phyloP scores from a whole-genome alignment of 2,329 filamentous ascomycete species.

The Aspergillus sp. region DNA sequence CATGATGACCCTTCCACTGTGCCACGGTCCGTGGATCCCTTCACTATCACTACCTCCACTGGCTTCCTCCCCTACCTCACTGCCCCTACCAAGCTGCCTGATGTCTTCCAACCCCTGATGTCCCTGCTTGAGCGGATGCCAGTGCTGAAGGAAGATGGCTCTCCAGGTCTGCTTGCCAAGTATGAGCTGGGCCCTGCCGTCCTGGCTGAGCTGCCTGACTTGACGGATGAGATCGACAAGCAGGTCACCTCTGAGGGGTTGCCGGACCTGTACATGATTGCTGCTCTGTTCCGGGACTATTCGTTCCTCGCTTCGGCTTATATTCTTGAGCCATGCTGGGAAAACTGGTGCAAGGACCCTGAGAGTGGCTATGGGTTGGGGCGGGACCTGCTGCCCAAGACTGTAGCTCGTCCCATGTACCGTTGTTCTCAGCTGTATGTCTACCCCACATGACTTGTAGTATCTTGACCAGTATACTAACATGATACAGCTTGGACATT shows the following conservation, averaged over 20 bases:
- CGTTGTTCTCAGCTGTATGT: conserved; percentile 83
- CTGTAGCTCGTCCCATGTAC: conserved; percentile 78
- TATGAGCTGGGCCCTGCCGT: conserved; percentile 76
- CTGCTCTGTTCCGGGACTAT: conserved; percentile 88
- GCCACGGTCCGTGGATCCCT: conserved; percentile 47
- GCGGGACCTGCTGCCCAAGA: conserved; percentile 69
- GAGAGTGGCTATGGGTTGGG: conserved; percentile 78
- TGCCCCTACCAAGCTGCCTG: conserved; percentile 59
- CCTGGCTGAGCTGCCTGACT: conserved; percentile 71
- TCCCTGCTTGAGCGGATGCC: conserved; percentile 76
- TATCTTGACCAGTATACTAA: background rate
- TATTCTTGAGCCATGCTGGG: conserved; percentile 86
- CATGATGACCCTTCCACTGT: conserved; percentile 46
- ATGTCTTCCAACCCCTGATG: conserved; percentile 72
- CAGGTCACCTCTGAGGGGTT: conserved; percentile 54
- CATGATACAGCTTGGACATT: conserved; percentile 63
- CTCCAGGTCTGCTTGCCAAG: conserved; percentile 74
- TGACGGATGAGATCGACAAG: conserved; percentile 72
- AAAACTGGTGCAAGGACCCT: conserved; percentile 59
- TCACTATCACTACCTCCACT: conserved; percentile 50
- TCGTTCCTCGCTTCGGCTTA: conserved; percentile 88
- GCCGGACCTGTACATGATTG: conserved; percentile 75
- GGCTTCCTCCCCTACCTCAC: conserved; percentile 48
- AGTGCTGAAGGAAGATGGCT: conserved; percentile 71
- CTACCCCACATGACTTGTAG: conserved; percentile 5